phyloP scores from a whole-genome alignment of 2,329 filamentous ascomycete species.

The Epicoccum nigrum region DNA sequence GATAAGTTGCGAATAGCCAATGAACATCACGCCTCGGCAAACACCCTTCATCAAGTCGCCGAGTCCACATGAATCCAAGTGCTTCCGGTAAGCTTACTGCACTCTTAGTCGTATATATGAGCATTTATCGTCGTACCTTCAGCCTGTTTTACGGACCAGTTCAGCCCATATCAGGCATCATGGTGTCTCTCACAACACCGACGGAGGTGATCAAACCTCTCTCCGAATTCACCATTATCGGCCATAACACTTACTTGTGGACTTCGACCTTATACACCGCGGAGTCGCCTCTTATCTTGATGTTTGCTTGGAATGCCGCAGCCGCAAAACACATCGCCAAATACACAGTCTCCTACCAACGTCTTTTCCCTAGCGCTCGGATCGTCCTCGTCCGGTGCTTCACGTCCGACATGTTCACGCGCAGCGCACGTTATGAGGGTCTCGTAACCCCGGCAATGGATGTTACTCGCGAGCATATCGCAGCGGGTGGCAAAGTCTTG shows the following conservation, averaged over 20 bases:
- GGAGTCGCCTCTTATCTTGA: slow-evolving; percentile 34
- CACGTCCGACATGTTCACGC: slow-evolving; percentile 40
- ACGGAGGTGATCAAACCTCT: slow-evolving; percentile 27
- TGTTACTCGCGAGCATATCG: slow-evolving; percentile 30
- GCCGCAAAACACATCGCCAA: slow-evolving; percentile 46
- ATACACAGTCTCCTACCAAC: slow-evolving; percentile 42
- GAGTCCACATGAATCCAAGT: too few species aligned
- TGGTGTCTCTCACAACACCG: slow-evolving; percentile 17
- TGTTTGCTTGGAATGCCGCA: slow-evolving; percentile 47
- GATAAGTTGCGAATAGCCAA: slow-evolving; percentile 17
- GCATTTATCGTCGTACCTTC: too few species aligned
- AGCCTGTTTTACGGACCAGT: too few species aligned
- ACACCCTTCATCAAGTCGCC: not conserved
- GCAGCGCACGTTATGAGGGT: slow-evolving; percentile 19
- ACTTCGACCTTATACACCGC: slow-evolving; percentile 19
- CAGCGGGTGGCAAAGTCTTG: slow-evolving; percentile 34
- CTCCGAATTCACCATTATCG: slow-evolving; percentile 40
- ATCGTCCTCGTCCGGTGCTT: slow-evolving; percentile 41
- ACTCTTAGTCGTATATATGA: too few species aligned
- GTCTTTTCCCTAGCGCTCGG: slow-evolving; percentile 38
- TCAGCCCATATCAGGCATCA: not conserved
- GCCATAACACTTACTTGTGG: slow-evolving; percentile 44
- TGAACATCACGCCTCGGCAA: slow-evolving; percentile 17
- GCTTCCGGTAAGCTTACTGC: too few species aligned
- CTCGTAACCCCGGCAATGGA: slow-evolving; percentile 36